A percentile compares a stretch with the other conserved stretches of the same genome.
These are phyloP conservation scores for Lentinus polychrous DNA, from an alignment of 1,284 basidiomycete species.

Conservation along the genomic window DNA sequence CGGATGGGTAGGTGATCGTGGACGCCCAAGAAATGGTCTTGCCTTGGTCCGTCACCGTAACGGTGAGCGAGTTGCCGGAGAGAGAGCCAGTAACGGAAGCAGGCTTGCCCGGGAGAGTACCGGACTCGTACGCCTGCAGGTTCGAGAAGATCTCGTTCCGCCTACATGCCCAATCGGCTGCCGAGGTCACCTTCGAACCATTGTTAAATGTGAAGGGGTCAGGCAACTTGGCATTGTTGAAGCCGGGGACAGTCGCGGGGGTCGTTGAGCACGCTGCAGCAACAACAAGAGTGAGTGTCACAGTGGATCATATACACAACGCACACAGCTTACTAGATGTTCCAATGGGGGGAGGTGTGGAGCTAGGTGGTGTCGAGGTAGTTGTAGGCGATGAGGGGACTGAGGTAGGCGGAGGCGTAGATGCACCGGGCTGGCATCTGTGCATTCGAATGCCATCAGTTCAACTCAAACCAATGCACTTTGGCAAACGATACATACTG, in stretches of 20 bases:
- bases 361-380: conserved; percentile 28
- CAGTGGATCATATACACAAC: too few species aligned
- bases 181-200: conserved; percentile 31
- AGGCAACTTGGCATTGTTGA: conserved; percentile 33
- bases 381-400: conserved; percentile 18
- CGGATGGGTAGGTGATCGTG: conserved; percentile 35
- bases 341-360: background rate
- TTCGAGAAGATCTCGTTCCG: conserved; percentile 38
- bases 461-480: too few species aligned
- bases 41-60: conserved; percentile 35
- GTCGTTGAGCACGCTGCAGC: conserved; percentile 14
- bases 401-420: conserved; percentile 14
- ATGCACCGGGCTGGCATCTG: background rate
- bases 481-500: conserved; percentile 4
- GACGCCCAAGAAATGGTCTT: conserved; percentile 38
- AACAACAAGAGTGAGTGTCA: background rate
- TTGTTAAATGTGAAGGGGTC: conserved; percentile 44
- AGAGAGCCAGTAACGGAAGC: conserved; percentile 31
- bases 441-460: too few species aligned
- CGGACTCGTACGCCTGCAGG: conserved; percentile 43
- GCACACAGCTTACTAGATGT: background rate
- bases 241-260: conserved; percentile 19
- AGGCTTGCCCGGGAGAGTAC: conserved; percentile 37
- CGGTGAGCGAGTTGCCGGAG: conserved; percentile 31
- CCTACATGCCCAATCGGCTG: conserved; percentile 42